A percentile compares a stretch with the other conserved stretches of the same genome.
Conservation (phyloP, 129 eudicot genomes). For the Heracleum sosnowskyi region DNA sequence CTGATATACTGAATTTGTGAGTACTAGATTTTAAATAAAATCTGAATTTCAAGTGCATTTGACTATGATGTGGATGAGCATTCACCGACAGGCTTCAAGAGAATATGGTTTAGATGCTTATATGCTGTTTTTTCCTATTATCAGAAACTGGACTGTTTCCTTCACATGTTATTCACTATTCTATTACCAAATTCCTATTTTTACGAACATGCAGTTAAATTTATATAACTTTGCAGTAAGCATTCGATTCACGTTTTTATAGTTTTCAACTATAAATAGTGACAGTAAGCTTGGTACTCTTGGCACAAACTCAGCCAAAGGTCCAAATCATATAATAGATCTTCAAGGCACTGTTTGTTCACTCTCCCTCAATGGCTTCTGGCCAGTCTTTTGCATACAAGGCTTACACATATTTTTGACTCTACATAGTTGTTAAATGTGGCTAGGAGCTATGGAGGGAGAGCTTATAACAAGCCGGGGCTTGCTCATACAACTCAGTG, state of each 20-base stretch:
- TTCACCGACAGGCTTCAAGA: neutral
- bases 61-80: neutral
- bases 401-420: neutral
- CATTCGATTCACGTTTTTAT: neutral
- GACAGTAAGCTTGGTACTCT: neutral
- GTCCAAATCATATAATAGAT: neutral
- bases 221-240: neutral
- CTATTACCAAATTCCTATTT: neutral
- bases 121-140: neutral
- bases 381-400: conserved; percentile 7
- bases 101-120: conserved; percentile 9
- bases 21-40: neutral
- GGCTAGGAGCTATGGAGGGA: conserved; percentile 21
- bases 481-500: neutral
- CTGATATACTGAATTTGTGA: neutral
- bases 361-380: conserved; percentile 27
- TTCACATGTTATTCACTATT: neutral
- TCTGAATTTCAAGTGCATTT: neutral
- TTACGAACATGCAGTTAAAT: neutral
- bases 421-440: neutral
- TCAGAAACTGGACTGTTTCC: neutral
- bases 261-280: neutral
- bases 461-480: conserved; percentile 20
- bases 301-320: neutral
- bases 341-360: conserved; percentile 11